phyloP scores from a whole-genome alignment of 257 asterid species.

The Ballota nigra region DNA sequence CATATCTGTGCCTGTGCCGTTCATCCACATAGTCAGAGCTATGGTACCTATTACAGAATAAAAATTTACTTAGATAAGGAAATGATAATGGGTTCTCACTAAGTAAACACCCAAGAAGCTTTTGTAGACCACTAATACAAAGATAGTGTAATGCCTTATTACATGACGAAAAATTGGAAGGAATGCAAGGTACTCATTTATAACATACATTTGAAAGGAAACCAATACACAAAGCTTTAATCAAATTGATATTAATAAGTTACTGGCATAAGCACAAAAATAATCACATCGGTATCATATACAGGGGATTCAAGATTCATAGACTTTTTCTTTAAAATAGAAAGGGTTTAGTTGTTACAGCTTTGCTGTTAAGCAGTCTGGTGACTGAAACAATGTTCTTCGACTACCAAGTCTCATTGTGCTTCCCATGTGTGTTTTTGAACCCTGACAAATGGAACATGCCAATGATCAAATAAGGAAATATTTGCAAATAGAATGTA shows the following conservation, averaged over 20 bases:
- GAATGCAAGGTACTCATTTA: not conserved
- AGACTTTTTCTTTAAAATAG: not conserved
- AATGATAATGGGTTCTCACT: slow-evolving; percentile 1
- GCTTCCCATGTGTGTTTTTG: slow-evolving; percentile 96
- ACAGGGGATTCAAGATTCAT: not conserved
- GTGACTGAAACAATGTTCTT: slow-evolving; percentile 74
- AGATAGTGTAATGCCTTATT: not conserved
- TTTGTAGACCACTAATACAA: not conserved
- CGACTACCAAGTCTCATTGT: slow-evolving; percentile 98
- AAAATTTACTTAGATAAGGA: not conserved
- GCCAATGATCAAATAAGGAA: slow-evolving; percentile 20
- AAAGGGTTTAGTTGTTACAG: slow-evolving; percentile 47
- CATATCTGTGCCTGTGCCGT: slow-evolving; percentile 93
- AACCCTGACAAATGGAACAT: slow-evolving; percentile 48
- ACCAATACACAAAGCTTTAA: not conserved
- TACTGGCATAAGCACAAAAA: slow-evolving; percentile 4
- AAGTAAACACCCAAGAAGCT: not conserved
- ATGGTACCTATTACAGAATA: slow-evolving; percentile 53
- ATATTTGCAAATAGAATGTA: slow-evolving; percentile 2
- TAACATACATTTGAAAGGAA: not conserved
- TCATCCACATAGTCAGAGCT: slow-evolving; percentile 71
- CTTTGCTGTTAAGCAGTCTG: slow-evolving; percentile 85
- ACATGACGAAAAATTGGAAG: not conserved
- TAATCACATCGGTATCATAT: not conserved
- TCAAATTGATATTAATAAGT: not conserved